Evolutionary conservation across 2,329 filamentous ascomycete species (phyloP), one percentile per base, ranked within the genome.

Genomic region (Claviceps humidiphila): DNA sequence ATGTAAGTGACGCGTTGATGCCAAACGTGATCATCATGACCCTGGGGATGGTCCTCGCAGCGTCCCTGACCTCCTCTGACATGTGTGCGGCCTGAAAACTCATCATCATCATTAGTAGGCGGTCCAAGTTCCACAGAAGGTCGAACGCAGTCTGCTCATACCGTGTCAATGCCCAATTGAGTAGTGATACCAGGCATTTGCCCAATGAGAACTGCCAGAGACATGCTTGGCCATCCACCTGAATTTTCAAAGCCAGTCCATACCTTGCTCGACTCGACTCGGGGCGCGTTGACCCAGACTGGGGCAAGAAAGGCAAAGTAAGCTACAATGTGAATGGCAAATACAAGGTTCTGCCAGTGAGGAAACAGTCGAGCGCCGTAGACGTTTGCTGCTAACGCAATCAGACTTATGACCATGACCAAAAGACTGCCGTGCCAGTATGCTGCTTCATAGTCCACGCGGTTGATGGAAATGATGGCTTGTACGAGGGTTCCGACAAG

Each of bases 11-110:
- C 8, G 41, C 26, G 41, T 51, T 20, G 42, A 51, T 51, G 42
- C 34, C 43, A 47, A 44, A 34, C 16, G 50, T 53, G 48, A 56
- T 43, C 40, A 49, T 26, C 44, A 56, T 56, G 38, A 52, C 53
- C 34, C 49, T 47, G 24, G 55, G 56, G 2, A 58, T 53, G 16
- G 51, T 53, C 26, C 34, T 42, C 11, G 55, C 49, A 3, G 56
- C 56, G 37, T 58, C 51, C 44, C 53, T 47, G 34, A 58, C 56
- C 40, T 58, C 54, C n/a, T 56, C 56, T 11, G 53, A 43, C 50
- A 58, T 54, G 53, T 56, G 54, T 11, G 47, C 55, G 11, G 48
- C 50, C 30, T 51, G 39, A 44, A 22, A 20, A 24, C 13, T 6
- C 9, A 22, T 39, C 43, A 30, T 40, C 48, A 37, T 34, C 20